A percentile compares a stretch with the other conserved stretches of the same genome.
Conservation (phyloP, 208 protist species). For the Trypanosomatidae sp. region DNA sequence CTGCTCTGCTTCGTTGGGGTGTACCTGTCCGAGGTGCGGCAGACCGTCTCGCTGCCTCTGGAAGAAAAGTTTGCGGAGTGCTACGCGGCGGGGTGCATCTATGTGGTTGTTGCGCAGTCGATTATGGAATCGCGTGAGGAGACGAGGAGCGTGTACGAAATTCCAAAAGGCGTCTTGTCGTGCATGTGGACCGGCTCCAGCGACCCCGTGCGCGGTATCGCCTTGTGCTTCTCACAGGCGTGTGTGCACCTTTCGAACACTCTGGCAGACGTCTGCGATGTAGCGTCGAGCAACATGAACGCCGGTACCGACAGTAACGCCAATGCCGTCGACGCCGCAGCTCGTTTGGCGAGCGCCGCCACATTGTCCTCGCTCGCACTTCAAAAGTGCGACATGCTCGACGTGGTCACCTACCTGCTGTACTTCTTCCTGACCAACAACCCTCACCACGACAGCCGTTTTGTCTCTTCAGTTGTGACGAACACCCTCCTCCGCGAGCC, state of each 20-base stretch:
- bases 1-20: slow-evolving; percentile 49
- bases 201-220: slow-evolving; percentile 32
- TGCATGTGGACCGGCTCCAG: slow-evolving; percentile 62
- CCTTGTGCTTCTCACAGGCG: slow-evolving; percentile 40
- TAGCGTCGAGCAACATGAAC: background rate
- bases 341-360: background rate
- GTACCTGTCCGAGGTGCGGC: slow-evolving; percentile 34
- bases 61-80: slow-evolving; percentile 61
- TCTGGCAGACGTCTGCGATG: slow-evolving; percentile 41
- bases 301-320: background rate
- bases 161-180: slow-evolving; percentile 24
- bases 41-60: slow-evolving; percentile 43
- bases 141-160: slow-evolving; percentile 32
- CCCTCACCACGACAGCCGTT: slow-evolving; percentile 17
- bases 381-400: slow-evolving; percentile 45
- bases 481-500: slow-evolving; percentile 64
- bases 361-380: slow-evolving; percentile 9
- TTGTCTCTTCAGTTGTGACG: slow-evolving; percentile 40
- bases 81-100: slow-evolving; percentile 56
- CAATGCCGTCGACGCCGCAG: background rate
- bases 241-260: slow-evolving; percentile 35
- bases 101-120: slow-evolving; percentile 58
- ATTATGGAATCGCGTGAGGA: slow-evolving; percentile 70
- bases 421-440: slow-evolving; percentile 65
- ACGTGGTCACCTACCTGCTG: slow-evolving; percentile 53